Base-by-base conservation (phyloP, 2,329 filamentous ascomycete species). In the Calonectria hawksworthii region DNA sequence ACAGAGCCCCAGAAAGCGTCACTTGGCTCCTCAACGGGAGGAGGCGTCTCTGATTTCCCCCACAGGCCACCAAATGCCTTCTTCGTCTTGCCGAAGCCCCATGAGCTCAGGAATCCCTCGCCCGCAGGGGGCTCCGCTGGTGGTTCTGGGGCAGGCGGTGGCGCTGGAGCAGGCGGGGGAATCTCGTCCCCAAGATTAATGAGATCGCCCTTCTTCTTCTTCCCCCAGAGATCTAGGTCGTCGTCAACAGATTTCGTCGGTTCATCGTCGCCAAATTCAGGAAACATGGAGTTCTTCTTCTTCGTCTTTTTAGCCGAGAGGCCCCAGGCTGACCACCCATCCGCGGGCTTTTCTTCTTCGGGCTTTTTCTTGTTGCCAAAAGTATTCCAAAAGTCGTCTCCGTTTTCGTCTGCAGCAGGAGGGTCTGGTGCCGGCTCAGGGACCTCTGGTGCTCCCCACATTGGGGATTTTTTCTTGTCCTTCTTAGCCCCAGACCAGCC, bases 91-190 rank as follows among this genome's bases (percentile, higher is more conserved):
- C 91, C 91, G 14, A 88, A 90, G 38, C 88, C 89, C 87, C 91
- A 92, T 63, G 89, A 88, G 74, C 86, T 88, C 82, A 91, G 91
- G 77, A 91, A 90, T 72, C 89, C 89, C 69, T 90, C 89, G 52
- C 86, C 86, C 18, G 82, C 84, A 44, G 84, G 80, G 65, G 84
- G 76, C 63, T 83, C 82, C 18, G 81, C 78, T 74, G 83, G 77
- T 54, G 81, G 81, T 16, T 21, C 44, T 47, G 41, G 41, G 16
- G 41, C 38, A 44, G 38, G 38, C 7, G 54, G 54, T 36, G 54
- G 54, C 23, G 28, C 50, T 28, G 54, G 54, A 23, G 54, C 56
- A 52, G 78, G 77, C 44, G 79, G 77, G 54, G 81, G 81, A 36
- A 78, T 80, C 38, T 83, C 81, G 30, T 80, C 84, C 76, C 82